Base-by-base conservation (phyloP, 169 alveolate species). In the Cryptosporidium xiaoi region DNA sequence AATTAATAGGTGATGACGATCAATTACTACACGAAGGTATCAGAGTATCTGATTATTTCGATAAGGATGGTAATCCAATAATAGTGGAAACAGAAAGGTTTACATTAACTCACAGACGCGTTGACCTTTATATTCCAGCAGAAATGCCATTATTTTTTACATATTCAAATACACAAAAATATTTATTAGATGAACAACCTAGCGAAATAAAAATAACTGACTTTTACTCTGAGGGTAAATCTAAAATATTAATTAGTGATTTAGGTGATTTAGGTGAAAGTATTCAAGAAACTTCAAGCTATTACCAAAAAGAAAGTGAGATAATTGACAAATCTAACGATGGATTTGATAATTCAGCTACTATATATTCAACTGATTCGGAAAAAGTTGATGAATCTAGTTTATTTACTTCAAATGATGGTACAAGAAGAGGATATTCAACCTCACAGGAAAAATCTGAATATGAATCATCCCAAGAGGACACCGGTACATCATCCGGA, bases 51-150 rank as follows among this genome's bases (percentile, higher is more conserved):
- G 50, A 69, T 31, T 69, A 69, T 33, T 51, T 69, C 7, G 56
- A 40, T 29, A 66, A 69, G 12, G 55, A 69, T 31, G 83, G 66
- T 27, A 53, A 51, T n/a, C 83, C 83, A 29, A 12, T 69, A 3
- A 55, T 69, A 31, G 24, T 5, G 29, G 83, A 69, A 33, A 51
- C 83, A n/a, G 83, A 69, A 27, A 50, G 34, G 5, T 34, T 69
- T 31, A 36, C 12, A 6, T n/a, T 69, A 3, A 29, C 24, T 2
- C 83, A 69, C 34, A 51, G 51, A 29, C n/a, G 66, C 0, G 44
- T 69, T 7, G n/a, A 34, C 12, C 55, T 69, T 24, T 56, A 51
- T 2, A 51, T 69, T 51, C 83, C 83, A n/a, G 13, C 2, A 20
- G 34, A 51, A 13, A 16, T 69, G 66, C 83, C 83, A 4, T 18